phyloP scores from a whole-genome alignment of 176 grass and related monocot species.

The Ensete glaucum region DNA sequence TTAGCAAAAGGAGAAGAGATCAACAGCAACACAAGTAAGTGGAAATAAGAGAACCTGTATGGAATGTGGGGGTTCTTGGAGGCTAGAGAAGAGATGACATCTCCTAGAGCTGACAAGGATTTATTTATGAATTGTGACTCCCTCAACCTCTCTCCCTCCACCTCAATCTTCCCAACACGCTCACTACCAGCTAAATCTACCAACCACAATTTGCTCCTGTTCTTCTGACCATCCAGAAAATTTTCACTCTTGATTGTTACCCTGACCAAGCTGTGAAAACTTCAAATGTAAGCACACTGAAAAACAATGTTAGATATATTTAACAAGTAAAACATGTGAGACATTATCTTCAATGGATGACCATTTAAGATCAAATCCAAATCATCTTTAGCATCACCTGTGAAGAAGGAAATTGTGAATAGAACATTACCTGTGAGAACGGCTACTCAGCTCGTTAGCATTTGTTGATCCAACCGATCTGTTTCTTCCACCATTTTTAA shows the following conservation, averaged over 20 bases:
- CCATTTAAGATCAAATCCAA: not conserved
- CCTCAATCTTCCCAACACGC: conserved; percentile 66
- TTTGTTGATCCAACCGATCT: conserved; percentile 87
- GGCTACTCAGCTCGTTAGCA: conserved; percentile 89
- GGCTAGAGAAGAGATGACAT: conserved; percentile 87
- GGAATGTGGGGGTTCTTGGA: conserved; percentile 81
- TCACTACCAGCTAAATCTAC: conserved; percentile 96
- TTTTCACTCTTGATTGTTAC: conserved; percentile 65
- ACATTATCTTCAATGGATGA: not conserved
- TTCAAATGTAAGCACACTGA: not conserved
- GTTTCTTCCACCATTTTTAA: conserved; percentile 59
- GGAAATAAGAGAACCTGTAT: conserved; percentile 46
- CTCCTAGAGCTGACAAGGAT: conserved; percentile 82
- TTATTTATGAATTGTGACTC: conserved; percentile 94
- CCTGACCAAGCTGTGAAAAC: conserved; percentile 64
- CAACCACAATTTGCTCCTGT: conserved; percentile 73
- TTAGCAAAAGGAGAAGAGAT: conserved; percentile 2
- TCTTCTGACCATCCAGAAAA: conserved; percentile 47
- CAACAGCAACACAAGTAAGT: conserved; percentile 3
- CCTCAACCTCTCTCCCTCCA: conserved; percentile 75
- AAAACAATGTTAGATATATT: not conserved
- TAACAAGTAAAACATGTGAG: not conserved
- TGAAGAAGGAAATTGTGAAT: not conserved
- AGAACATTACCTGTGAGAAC: conserved; percentile 60
- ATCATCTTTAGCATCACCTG: not conserved